These are phyloP conservation scores for Cladosporium sp. DNA, from an alignment of 2,329 filamentous ascomycete genomes.

Conservation along the genomic window DNA sequence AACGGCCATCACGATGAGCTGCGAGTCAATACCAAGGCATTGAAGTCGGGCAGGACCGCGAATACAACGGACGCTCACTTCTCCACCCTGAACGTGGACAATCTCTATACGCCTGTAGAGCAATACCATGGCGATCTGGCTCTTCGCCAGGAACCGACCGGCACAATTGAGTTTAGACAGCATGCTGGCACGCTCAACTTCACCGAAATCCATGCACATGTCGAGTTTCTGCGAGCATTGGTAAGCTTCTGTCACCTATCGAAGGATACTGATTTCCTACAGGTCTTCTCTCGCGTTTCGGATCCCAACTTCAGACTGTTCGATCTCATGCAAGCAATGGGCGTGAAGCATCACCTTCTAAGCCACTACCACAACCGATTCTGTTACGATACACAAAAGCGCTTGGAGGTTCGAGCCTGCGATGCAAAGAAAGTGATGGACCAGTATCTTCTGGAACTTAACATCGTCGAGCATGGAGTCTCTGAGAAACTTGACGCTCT, in stretches of 20 bases:
- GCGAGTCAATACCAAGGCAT: background rate
- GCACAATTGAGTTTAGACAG: conserved; percentile 33
- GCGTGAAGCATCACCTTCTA: background rate
- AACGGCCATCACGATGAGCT: background rate
- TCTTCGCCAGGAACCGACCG: background rate
- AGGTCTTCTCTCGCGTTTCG: background rate
- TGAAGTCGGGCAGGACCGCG: background rate
- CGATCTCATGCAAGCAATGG: background rate
- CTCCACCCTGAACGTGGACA: conserved; percentile 19
- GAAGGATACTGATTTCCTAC: conserved; percentile 1
- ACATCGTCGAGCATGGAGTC: too few relatives aligned
- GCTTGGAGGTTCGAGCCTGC: background rate
- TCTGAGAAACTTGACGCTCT: background rate
- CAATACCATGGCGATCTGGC: too few relatives aligned
- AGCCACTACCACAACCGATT: background rate
- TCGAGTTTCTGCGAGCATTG: conserved; percentile 19
- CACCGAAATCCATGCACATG: conserved; percentile 20
- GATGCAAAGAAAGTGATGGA: too few relatives aligned
- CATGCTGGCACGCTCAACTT: conserved; percentile 25
- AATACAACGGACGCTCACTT: conserved; percentile 10
- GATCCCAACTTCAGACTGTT: background rate
- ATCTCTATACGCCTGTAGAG: conserved; percentile 15
- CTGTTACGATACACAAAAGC: background rate
- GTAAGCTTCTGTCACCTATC: conserved; percentile 6
- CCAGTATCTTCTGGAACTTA: too few relatives aligned